phyloP scores from a whole-genome alignment of 1,139 yeast genomes.

The Zygosaccharomyces sapae region DNA sequence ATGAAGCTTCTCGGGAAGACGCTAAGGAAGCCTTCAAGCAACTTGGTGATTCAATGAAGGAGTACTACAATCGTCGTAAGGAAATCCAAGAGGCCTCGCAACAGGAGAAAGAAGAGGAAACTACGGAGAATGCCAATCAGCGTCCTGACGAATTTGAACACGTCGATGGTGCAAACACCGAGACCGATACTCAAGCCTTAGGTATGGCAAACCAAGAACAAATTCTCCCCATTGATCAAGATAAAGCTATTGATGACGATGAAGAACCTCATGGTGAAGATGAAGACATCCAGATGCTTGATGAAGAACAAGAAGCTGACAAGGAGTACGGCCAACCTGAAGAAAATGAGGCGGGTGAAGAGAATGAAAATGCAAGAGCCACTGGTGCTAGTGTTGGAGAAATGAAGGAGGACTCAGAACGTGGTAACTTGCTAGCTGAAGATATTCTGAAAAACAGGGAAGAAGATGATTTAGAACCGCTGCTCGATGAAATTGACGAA shows the following conservation, averaged over 20 bases:
- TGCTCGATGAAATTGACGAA: slow-evolving; percentile 36
- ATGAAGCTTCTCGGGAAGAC: slow-evolving; percentile 62
- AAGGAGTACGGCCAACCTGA: slow-evolving; percentile 19
- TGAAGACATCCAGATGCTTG: slow-evolving; percentile 36
- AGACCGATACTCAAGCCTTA: slow-evolving; percentile 79
- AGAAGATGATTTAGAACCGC: slow-evolving; percentile 37
- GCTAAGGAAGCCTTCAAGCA: slow-evolving; percentile 82
- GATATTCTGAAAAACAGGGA: slow-evolving; percentile 37
- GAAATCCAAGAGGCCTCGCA: slow-evolving; percentile 66
- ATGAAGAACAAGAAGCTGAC: slow-evolving; percentile 22
- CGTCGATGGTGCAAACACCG: slow-evolving; percentile 75
- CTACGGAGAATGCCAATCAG: slow-evolving; percentile 55
- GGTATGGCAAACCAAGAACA: slow-evolving; percentile 87
- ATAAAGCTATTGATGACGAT: slow-evolving; percentile 80
- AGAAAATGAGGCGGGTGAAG: slow-evolving; percentile 30
- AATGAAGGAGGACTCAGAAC: slow-evolving; percentile 25
- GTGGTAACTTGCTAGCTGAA: slow-evolving; percentile 35
- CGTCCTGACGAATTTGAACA: slow-evolving; percentile 90
- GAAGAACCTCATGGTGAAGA: slow-evolving; percentile 35
- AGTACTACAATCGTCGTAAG: slow-evolving; percentile 85
- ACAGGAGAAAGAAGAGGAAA: slow-evolving; percentile 42
- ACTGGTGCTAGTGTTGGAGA: slow-evolving; percentile 48
- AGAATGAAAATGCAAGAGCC: slow-evolving; percentile 46
- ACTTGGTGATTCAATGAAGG: slow-evolving; percentile 85
- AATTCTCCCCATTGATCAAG: slow-evolving; percentile 71